Conservation (phyloP, 2,329 filamentous ascomycete species). For the Lecanicillium sp. region DNA sequence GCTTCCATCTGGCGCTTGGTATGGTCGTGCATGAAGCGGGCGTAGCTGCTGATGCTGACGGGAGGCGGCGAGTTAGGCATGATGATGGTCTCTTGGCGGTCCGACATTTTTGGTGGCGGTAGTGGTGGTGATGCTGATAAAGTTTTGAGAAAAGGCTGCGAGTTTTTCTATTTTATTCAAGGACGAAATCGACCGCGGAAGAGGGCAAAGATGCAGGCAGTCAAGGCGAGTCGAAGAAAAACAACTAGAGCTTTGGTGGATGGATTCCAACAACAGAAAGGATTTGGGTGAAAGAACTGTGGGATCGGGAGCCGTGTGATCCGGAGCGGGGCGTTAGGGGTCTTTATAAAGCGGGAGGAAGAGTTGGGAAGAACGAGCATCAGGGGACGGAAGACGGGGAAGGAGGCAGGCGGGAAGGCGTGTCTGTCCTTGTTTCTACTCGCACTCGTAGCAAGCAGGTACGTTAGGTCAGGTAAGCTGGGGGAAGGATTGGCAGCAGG, state of each 20-base stretch:
- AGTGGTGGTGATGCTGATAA: slow-evolving; percentile 1
- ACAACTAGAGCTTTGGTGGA: too few relatives aligned
- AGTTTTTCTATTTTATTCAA: background rate
- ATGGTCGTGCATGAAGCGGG: slow-evolving; percentile 54
- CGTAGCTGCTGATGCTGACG: slow-evolving; percentile 46
- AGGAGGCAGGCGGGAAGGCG: background rate
- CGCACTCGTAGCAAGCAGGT: too few relatives aligned
- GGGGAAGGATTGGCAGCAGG: background rate
- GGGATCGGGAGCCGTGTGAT: background rate
- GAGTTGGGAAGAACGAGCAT: slow-evolving; percentile 1
- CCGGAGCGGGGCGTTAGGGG: slow-evolving; percentile 6
- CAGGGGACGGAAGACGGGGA: background rate
- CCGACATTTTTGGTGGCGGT: slow-evolving; percentile 27
- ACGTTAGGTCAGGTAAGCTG: too few relatives aligned
- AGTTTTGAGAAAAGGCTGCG: background rate
- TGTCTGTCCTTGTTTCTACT: too few relatives aligned
- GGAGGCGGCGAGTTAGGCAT: slow-evolving; percentile 30
- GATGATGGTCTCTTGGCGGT: slow-evolving; percentile 28
- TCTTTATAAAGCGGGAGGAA: slow-evolving; percentile 9
- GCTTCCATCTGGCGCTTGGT: slow-evolving; percentile 59
- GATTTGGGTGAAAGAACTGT: too few relatives aligned
- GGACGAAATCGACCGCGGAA: too few relatives aligned
- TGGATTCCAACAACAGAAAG: too few relatives aligned
- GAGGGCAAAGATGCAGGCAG: too few relatives aligned
- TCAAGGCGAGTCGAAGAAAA: too few relatives aligned